Percentiles rank a stretch among this genome's conserved stretches.
phyloP scores from a whole-genome alignment of 768 basidiomycete species.

The Dendrothele bispora region DNA sequence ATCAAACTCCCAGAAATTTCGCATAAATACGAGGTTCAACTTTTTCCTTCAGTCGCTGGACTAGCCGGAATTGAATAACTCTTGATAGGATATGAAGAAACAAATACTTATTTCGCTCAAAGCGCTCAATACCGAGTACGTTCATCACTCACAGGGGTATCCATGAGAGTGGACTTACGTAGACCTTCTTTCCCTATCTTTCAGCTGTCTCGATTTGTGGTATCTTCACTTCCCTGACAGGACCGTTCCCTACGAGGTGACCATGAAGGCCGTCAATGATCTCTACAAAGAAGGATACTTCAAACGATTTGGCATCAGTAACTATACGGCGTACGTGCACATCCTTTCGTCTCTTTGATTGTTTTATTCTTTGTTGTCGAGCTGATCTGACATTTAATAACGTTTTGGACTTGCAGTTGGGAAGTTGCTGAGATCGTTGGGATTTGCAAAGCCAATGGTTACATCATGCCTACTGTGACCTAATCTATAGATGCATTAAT shows the following conservation, averaged over 20 bases:
- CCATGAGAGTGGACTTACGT: background rate
- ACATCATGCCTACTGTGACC: conserved; percentile 57
- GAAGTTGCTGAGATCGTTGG: conserved; percentile 63
- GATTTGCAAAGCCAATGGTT: conserved; percentile 56
- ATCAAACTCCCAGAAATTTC: background rate
- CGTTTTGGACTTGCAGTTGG: too few species aligned
- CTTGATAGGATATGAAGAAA: conserved; percentile 2
- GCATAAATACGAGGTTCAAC: background rate
- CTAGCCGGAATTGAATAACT: background rate
- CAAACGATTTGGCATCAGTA: conserved; percentile 62
- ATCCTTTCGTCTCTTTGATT: too few species aligned
- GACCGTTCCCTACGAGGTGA: conserved; percentile 57
- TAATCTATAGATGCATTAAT: too few species aligned
- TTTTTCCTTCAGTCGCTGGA: background rate
- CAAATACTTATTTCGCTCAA: conserved; percentile 35
- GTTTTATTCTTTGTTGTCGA: too few species aligned
- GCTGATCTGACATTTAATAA: too few species aligned
- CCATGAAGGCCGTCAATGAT: conserved; percentile 51
- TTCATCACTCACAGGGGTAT: conserved; percentile 22
- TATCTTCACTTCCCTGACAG: conserved; percentile 65
- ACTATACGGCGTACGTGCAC: conserved; percentile 49
- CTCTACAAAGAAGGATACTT: conserved; percentile 59
- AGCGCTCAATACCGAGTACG: conserved; percentile 43
- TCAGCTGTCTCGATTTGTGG: conserved; percentile 47
- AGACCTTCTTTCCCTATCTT: conserved; percentile 20